These are phyloP conservation scores for Mortierella sp. DNA, from an alignment of 371 early-diverging fungal species.

Conservation along the genomic window DNA sequence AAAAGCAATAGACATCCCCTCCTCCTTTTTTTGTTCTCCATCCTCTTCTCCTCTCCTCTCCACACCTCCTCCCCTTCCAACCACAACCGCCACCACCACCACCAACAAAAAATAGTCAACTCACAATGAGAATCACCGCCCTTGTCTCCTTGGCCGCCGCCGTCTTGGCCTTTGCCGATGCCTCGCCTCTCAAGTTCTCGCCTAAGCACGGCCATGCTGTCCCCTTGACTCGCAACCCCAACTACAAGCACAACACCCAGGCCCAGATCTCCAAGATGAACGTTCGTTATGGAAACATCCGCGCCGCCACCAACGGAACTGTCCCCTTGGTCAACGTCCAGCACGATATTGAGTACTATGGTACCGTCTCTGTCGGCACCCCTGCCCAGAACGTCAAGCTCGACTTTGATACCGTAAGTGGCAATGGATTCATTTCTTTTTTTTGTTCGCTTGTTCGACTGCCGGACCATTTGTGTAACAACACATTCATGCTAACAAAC, in stretches of 20 bases:
- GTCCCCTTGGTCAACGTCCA: conserved; percentile 28
- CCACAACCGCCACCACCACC: neutral
- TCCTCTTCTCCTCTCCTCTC: neutral
- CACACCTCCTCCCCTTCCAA: neutral
- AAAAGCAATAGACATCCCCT: conserved; percentile 8
- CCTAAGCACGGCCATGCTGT: conserved; percentile 22
- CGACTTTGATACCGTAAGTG: conserved; percentile 59
- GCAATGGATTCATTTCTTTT: neutral
- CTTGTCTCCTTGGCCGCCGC: conserved; percentile 45
- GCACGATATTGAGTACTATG: conserved; percentile 64
- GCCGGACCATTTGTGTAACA: neutral
- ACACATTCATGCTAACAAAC: neutral
- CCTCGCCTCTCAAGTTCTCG: conserved; percentile 33
- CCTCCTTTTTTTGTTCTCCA: neutral
- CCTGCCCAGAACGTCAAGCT: conserved; percentile 74
- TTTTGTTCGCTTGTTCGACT: neutral
- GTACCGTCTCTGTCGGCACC: conserved; percentile 71
- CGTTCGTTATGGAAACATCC: conserved; percentile 30
- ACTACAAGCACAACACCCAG: conserved; percentile 35
- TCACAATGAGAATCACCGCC: conserved; percentile 39
- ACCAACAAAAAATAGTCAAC: neutral
- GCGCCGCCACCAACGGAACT: conserved; percentile 15
- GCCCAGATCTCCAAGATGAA: conserved; percentile 42
- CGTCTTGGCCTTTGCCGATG: conserved; percentile 36
- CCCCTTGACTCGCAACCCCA: conserved; percentile 35